Conservation (phyloP, 2,329 filamentous ascomycete species). For the Diaporthe sp. region DNA sequence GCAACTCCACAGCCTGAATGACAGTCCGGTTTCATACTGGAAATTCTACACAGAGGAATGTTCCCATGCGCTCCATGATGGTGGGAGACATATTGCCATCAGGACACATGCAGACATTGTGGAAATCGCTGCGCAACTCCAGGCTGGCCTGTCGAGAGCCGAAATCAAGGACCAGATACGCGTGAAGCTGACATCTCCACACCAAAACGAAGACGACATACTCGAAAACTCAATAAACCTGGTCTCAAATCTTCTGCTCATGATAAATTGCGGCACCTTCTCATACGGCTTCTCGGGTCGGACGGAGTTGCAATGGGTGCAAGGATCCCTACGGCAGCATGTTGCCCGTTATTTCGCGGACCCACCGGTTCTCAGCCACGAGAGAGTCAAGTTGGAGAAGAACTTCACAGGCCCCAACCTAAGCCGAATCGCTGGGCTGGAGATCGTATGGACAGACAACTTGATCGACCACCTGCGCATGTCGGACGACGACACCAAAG, state of each 20-base stretch:
- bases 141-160: background rate
- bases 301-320: background rate
- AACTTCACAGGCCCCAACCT: constrained; percentile 47
- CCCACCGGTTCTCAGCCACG: background rate
- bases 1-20: background rate
- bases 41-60: constrained; percentile 11
- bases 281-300: constrained; percentile 24
- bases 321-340: background rate
- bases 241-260: constrained; percentile 3
- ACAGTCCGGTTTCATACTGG: constrained; percentile 5
- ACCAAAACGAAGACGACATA: constrained; percentile 20
- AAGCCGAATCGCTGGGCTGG: constrained; percentile 53
- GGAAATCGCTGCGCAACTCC: constrained; percentile 22
- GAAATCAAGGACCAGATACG: constrained; percentile 23
- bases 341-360: constrained; percentile 1
- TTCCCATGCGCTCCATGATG: constrained; percentile 16
- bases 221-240: constrained; percentile 19
- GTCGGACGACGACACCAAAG: constrained; percentile 53
- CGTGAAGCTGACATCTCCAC: constrained; percentile 2
- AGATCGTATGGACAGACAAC: constrained; percentile 55
- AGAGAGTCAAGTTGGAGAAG: constrained; percentile 43
- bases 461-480: constrained; percentile 57
- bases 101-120: constrained; percentile 24
- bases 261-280: constrained; percentile 22
- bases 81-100: background rate